A percentile compares a stretch with the other conserved stretches of the same genome.
Conservation (phyloP, 1,139 yeast genomes). For the Saccharomyces hybrid region DNA sequence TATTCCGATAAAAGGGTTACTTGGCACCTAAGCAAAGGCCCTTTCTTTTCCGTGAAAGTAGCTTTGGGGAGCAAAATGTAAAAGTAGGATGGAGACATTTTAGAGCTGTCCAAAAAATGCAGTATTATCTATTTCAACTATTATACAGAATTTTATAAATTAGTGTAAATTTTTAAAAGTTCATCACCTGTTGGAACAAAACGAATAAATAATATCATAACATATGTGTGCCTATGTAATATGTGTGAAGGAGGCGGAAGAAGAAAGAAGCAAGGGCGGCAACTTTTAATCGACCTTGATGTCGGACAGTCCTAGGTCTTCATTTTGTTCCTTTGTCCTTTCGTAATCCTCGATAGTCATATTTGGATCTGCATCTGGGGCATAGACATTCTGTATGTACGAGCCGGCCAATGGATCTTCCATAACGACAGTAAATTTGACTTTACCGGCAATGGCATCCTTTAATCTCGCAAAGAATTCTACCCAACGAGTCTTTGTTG, state of each 20-base stretch:
- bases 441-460: conserved; percentile 76
- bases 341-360: conserved; percentile 87
- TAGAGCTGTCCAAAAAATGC: neutral
- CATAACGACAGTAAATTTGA: conserved; percentile 78
- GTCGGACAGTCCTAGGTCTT: conserved; percentile 83
- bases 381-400: conserved; percentile 93
- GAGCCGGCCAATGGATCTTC: conserved; percentile 94
- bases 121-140: neutral
- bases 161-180: neutral
- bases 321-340: conserved; percentile 81
- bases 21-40: neutral
- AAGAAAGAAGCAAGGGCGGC: neutral
- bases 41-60: neutral
- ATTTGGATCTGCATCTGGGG: conserved; percentile 96
- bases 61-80: neutral
- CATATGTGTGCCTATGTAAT: neutral
- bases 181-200: neutral
- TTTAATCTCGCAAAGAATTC: conserved; percentile 66
- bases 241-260: neutral
- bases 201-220: neutral
- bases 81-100: neutral
- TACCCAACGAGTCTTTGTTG: conserved; percentile 72
- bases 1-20: too few species aligned
- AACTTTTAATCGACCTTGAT: conserved; percentile 40
- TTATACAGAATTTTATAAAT: neutral